phyloP scores from a whole-genome alignment of 306 rosid genomes.

The Fragaria vesca region DNA sequence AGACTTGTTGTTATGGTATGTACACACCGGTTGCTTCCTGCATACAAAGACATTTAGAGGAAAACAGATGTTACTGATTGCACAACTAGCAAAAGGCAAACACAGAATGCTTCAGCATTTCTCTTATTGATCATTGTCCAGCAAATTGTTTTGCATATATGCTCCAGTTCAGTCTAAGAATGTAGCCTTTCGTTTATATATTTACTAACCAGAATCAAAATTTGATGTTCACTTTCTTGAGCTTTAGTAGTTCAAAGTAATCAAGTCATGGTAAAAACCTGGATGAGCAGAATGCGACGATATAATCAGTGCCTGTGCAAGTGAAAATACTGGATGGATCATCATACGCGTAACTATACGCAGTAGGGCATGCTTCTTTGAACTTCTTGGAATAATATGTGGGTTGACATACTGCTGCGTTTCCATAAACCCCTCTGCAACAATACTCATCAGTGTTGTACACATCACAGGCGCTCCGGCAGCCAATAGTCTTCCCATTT shows the following conservation, averaged over 20 bases:
- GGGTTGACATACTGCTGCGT: slow-evolving; percentile 56
- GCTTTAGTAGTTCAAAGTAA: background rate
- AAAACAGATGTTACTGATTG: background rate
- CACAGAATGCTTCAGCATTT: background rate
- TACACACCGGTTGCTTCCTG: slow-evolving; percentile 68
- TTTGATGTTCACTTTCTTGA: background rate
- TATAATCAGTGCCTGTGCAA: slow-evolving; percentile 70
- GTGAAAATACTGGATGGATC: slow-evolving; percentile 79
- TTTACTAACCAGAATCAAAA: background rate
- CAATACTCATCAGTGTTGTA: slow-evolving; percentile 79
- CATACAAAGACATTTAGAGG: slow-evolving; percentile 1
- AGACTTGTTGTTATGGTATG: slow-evolving; percentile 57
- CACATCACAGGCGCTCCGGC: slow-evolving; percentile 93
- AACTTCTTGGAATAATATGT: slow-evolving; percentile 80
- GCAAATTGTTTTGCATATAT: background rate
- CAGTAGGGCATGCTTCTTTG: slow-evolving; percentile 75
- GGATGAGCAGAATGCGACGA: slow-evolving; percentile 65
- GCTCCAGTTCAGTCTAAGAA: background rate
- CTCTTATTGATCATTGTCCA: background rate
- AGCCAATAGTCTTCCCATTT: slow-evolving; percentile 57
- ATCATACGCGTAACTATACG: slow-evolving; percentile 91
- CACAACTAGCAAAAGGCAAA: background rate
- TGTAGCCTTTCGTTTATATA: background rate
- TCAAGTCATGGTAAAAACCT: slow-evolving; percentile 45
- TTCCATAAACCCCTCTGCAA: slow-evolving; percentile 71